Base-by-base conservation (phyloP, 768 basidiomycete species). In the Agrocybe praecox region DNA sequence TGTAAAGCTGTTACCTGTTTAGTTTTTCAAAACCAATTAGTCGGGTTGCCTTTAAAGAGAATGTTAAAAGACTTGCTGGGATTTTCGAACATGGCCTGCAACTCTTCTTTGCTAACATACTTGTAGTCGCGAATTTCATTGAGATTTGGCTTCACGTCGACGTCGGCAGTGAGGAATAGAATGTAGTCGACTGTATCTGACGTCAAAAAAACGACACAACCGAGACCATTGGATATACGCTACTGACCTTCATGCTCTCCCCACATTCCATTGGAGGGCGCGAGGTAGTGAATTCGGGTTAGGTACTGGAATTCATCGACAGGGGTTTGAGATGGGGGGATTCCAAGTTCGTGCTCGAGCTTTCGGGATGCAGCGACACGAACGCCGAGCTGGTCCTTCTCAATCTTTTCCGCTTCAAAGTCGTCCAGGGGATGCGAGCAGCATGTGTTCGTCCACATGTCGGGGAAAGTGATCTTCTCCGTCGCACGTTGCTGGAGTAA, bases 401-500 rank as follows among this genome's bases (percentile, higher is more conserved):
- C 90, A 8, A 86, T 70, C 75, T 88, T 93, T 74, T 94, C 89
- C 62, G 85, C 82, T 59, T 88, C 89, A 62, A 94, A 92, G 74
- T 98, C 97, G 64, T 92, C 88, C 49, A 99, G 80, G 17, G 96
- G 96, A 69, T 99, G 96, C 21, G 93, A 95, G 76, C 96, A 99
- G 71, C 97, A 99, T 8, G 97, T 98, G 74, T 99, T 99, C 29
- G 97, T 99, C 97, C 97, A 99, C 95, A 98, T 95, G 65, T 92
- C 83, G 6, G 97, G 97, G 77, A 99, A 99, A 7, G 97, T 99
- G 69, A 99, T 99, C 80, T 99, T 99, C 77, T 96, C 95, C n/a
- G 88, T 80, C 18, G 97, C 97, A 34, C 97, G 86, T 72, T 94
- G 94, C 71, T 99, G 97, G 45, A 99, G 82, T 23, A 99, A 80